These are phyloP conservation scores for Steccherinum ochraceum DNA, from an alignment of 768 basidiomycete genomes.

Conservation along the genomic window DNA sequence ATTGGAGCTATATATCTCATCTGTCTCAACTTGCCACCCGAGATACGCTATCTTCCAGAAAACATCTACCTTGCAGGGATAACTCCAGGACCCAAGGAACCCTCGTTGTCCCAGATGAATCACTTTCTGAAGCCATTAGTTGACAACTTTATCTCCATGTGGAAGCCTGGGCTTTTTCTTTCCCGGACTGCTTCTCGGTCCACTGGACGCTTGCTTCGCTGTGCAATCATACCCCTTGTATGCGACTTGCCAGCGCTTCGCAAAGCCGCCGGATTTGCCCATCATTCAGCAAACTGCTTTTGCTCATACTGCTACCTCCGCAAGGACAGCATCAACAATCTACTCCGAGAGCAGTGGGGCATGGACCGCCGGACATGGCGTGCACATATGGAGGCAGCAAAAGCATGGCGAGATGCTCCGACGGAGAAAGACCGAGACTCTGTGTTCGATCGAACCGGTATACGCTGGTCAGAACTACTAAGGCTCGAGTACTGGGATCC, in stretches of 20 bases:
- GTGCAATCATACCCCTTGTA: conserved; percentile 22
- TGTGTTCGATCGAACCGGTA: conserved; percentile 15
- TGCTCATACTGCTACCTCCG: conserved; percentile 6
- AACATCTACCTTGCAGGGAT: conserved; percentile 35
- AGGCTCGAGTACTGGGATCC: conserved; percentile 36
- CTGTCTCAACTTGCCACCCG: conserved; percentile 16
- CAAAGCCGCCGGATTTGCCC: conserved; percentile 1
- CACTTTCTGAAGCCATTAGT: conserved; percentile 30
- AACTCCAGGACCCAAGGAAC: conserved; percentile 33
- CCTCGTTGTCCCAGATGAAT: conserved; percentile 26
- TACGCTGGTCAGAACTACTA: conserved; percentile 24
- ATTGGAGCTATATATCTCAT: conserved; percentile 12
- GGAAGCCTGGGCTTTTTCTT: conserved; percentile 23
- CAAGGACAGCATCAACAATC: conserved; percentile 2
- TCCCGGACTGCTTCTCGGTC: conserved; percentile 17
- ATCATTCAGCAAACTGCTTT: conserved; percentile 1
- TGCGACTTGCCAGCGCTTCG: conserved; percentile 23
- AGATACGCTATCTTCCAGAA: conserved; percentile 8
- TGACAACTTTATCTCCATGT: conserved; percentile 26
- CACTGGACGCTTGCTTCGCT: conserved; percentile 21
- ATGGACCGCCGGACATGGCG: background rate
- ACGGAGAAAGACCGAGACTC: conserved; percentile 2
- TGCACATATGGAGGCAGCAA: background rate
- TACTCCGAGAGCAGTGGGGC: background rate
- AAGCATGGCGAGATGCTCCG: conserved; percentile 14